Evolutionary conservation across 2,329 filamentous ascomycete genomes (phyloP), one percentile per base, ranked within the genome.

Genomic region (Sporothrix luriei): DNA sequence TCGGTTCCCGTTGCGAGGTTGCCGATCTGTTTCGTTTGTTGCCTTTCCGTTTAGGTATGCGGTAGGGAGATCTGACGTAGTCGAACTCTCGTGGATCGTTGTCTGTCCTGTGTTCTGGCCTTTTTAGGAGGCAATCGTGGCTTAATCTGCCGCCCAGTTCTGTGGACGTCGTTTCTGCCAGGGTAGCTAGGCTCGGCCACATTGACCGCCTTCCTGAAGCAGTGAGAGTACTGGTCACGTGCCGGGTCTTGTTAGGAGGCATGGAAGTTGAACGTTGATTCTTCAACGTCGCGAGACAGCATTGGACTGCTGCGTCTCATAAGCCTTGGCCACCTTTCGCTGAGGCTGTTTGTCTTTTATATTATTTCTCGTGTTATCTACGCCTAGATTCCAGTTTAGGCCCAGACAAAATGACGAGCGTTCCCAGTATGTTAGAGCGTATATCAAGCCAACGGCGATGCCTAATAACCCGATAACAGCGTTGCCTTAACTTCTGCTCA

Each of bases 391-490:
- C 10, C n/a, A 24, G 7, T 59, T 6, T 6, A 33, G 33, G 33
- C 33, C 33, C 9, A 33, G 33, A 33, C 33, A 29, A 21, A 69
- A 59, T 55, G n/a, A 52, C 64, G 33, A 33, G 5, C 9, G 21
- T 67, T 33, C 33, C 33, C 33, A 33, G 33, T 33, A 1, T 33
- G 33, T 33, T 1, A 52, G n/a, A n/a, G n/a, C n/a, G 19, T 67
- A 69, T 54, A 69, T 67, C 16, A 67, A 55, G 70, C 67, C 66
- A 9, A 26, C 62, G 11, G 40, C 38, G 24, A 13, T 54, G 46
- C 43, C 46, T 24, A 54, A 61, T 13, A 52, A 21, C 52, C 24
- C 26, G 62, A 66, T 13, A 10, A 33, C 40, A 14, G 10, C 5
- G 7, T n/a, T 40, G 21, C 38, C 29, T 3, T 46, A 26, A n/a